Evolutionary conservation across 176 grass and related monocot genomes (phyloP), one percentile per base, ranked within the genome.

Genomic region (Zizania latifolia): DNA sequence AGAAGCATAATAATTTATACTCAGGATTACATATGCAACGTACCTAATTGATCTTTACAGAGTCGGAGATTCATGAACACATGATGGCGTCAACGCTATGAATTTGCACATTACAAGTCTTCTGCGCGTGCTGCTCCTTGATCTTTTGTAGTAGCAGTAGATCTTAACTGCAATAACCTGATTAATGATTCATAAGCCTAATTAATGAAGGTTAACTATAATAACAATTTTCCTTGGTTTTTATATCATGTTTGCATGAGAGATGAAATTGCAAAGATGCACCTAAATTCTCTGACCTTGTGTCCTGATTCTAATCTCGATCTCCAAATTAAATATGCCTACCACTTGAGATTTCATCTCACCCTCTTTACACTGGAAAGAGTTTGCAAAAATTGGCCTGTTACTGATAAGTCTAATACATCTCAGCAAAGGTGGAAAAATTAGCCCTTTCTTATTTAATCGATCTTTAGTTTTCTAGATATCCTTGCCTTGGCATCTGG

Each of bases 21-120:
- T 31, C 22, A 87, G 24, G 48, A 73, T 64, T 72, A 87, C 59
- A 50, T 51, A 73, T 61, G 79, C 50, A 24, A 11, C 60, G n/a
- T 31, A 61, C 74, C 85, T 60, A 73, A 67, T 60, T 45, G 50
- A 40, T 68, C n/a, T 87, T 78, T 65, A 78, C 85, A 34, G 40
- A 15, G 32, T 83, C 58, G 5, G 35, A 24, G 73, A 66, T 2
- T 67, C 51, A 82, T 26, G 73, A 53, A 53, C 32, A 58, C 46
- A 58, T 58, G 58, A 82, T 38, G 22, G 31, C 64, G 29, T 28
- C 56, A 32, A 71, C 21, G 4, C 16, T 51, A 51, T 51, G 43
- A 26, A 9, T 36, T 24, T 61, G 68, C 11, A 73, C 23, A 61
- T 2, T 27, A 44, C 24, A 43, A 17, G 19, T n/a, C 10, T 31